Evolutionary conservation across 768 basidiomycete species (phyloP).

Genomic region (Russula sp.): DNA sequence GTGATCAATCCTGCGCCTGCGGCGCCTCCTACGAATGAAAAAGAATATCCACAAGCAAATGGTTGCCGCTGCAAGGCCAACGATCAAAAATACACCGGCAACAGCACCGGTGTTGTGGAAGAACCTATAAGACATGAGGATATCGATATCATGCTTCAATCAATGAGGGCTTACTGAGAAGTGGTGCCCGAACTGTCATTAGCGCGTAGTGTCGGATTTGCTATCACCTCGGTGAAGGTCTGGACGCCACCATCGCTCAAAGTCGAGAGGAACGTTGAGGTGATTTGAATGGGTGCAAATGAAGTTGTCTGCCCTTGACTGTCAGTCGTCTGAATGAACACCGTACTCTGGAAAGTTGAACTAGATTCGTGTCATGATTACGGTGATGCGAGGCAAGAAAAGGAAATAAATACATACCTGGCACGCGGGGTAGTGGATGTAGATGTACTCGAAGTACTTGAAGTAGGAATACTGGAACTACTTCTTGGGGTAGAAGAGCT

Average conservation of each 20-base stretch:
- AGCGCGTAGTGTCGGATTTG: slow-evolving; percentile 69
- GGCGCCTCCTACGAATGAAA: slow-evolving; percentile 62
- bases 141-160: background rate
- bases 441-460: background rate
- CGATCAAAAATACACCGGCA: slow-evolving; percentile 85
- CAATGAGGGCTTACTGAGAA: slow-evolving; percentile 46
- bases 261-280: slow-evolving; percentile 55
- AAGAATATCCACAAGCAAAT: slow-evolving; percentile 71
- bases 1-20: slow-evolving; percentile 59
- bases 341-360: slow-evolving; percentile 51
- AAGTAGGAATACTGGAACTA: background rate
- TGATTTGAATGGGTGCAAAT: slow-evolving; percentile 56
- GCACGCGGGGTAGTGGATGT: slow-evolving; percentile 4
- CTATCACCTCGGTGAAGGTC: slow-evolving; percentile 59
- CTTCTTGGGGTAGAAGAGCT: background rate
- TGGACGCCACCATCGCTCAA: slow-evolving; percentile 49
- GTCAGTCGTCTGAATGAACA: slow-evolving; percentile 62
- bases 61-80: slow-evolving; percentile 73
- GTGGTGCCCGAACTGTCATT: slow-evolving; percentile 42
- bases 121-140: slow-evolving; percentile 52
- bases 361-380: slow-evolving; percentile 37
- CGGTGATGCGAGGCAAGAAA: slow-evolving; percentile 20
- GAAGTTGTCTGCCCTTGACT: slow-evolving; percentile 47
- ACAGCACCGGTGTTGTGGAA: slow-evolving; percentile 88
- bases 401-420: slow-evolving; percentile 33